Evolutionary conservation across 768 basidiomycete species (phyloP).

Genomic region (Suillus spraguei): DNA sequence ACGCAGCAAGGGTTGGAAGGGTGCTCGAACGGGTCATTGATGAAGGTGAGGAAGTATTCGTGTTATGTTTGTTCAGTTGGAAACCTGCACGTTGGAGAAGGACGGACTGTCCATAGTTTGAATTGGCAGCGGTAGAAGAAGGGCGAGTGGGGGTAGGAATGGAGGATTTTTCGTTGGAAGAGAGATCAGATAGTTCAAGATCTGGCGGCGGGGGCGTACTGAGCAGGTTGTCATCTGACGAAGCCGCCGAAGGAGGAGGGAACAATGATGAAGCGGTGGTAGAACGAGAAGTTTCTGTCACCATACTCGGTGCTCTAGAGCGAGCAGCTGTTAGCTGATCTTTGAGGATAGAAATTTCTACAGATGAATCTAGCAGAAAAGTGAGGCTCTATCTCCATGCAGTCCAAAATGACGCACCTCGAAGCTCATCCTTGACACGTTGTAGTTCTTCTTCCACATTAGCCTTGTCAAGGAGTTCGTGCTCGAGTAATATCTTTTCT

Average conservation of each 20-base stretch:
- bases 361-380: constrained; percentile 67
- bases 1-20: constrained; percentile 51
- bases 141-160: constrained; percentile 36
- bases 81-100: constrained; percentile 56
- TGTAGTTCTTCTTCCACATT: constrained; percentile 89
- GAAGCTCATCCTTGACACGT: constrained; percentile 87
- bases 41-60: constrained; percentile 47
- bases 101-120: constrained; percentile 44
- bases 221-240: constrained; percentile 57
- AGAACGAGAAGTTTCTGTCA: constrained; percentile 29
- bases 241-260: constrained; percentile 33
- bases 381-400: constrained; percentile 16
- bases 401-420: constrained; percentile 56
- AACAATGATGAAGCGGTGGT: constrained; percentile 34
- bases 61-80: constrained; percentile 43
- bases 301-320: constrained; percentile 31
- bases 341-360: constrained; percentile 81
- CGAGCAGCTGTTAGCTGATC: constrained; percentile 61
- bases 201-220: constrained; percentile 61
- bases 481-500: constrained; percentile 96
- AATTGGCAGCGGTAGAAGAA: constrained; percentile 33
- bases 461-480: constrained; percentile 91
- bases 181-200: constrained; percentile 60
- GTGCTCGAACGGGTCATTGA: constrained; percentile 59
- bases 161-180: constrained; percentile 45